These are phyloP conservation scores for Monilinia laxa DNA, from an alignment of 2,329 filamentous ascomycete species.

Conservation along the genomic window DNA sequence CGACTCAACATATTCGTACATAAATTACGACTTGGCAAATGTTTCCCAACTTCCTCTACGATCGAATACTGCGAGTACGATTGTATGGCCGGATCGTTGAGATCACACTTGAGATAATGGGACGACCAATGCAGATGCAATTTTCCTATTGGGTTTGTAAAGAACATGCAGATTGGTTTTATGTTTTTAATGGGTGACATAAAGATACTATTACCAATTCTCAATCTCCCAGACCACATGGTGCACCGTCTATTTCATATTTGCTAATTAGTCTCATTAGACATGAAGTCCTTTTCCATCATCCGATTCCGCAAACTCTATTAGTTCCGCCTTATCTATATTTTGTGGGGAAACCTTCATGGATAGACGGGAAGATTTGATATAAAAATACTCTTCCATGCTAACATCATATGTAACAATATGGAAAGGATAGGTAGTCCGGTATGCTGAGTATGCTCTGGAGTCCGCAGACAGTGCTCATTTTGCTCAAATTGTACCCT, in stretches of 20 bases:
- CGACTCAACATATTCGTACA: not conserved
- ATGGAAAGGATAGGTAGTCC: not conserved
- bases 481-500: too few relatives aligned
- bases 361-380: not conserved
- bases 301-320: conserved; percentile 19
- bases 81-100: too few relatives aligned
- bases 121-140: not conserved
- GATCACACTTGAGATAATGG: not conserved
- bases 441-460: too few relatives aligned
- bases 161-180: not conserved
- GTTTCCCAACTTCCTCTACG: not conserved
- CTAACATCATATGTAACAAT: not conserved
- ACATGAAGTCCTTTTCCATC: conserved; percentile 14
- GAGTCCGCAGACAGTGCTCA: too few relatives aligned
- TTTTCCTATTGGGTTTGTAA: not conserved
- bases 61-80: too few relatives aligned
- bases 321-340: conserved; percentile 13
- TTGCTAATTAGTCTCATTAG: conserved; percentile 1
- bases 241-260: not conserved
- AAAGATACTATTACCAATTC: conserved; percentile 5
- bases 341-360: conserved; percentile 11
- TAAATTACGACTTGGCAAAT: conserved; percentile 8
- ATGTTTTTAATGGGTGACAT: conserved; percentile 1
- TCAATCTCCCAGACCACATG: not conserved
- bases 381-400: conserved; percentile 15